Percentiles rank a stretch among this genome's conserved stretches.
These are phyloP conservation scores for Cantharellus cinnabarinus DNA, from an alignment of 768 basidiomycete genomes.

Conservation along the genomic window DNA sequence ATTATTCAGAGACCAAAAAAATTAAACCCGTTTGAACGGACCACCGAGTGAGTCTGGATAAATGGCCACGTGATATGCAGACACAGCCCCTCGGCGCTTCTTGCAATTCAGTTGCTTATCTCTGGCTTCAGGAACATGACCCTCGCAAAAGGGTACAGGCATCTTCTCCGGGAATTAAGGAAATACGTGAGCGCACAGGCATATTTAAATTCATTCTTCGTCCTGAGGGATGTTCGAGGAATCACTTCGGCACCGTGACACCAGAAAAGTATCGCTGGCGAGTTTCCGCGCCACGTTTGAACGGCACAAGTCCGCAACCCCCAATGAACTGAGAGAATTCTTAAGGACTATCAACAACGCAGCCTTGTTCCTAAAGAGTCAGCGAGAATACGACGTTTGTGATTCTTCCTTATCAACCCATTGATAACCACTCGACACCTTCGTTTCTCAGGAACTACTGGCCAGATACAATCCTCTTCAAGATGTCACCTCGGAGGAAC, in stretches of 20 bases:
- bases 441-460: constrained; percentile 36
- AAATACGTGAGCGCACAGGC: background rate
- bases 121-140: too few relatives aligned
- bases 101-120: too few relatives aligned
- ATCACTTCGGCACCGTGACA: background rate
- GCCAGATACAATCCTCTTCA: constrained; percentile 75
- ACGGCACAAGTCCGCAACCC: background rate
- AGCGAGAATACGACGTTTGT: constrained; percentile 3
- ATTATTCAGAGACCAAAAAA: too few relatives aligned
- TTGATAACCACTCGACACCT: background rate
- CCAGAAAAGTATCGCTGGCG: background rate
- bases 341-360: background rate
- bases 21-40: too few relatives aligned
- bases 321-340: background rate
- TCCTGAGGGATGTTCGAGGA: background rate
- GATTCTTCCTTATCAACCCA: background rate
- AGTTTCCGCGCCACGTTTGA: background rate
- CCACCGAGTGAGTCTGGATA: too few relatives aligned
- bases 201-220: background rate
- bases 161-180: background rate
- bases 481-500: constrained; percentile 60
- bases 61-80: too few relatives aligned
- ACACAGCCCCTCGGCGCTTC: too few relatives aligned
- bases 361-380: constrained; percentile 1
- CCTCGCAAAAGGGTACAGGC: background rate